phyloP scores from a whole-genome alignment of 306 rosid species.

The Castanea mollissima region DNA sequence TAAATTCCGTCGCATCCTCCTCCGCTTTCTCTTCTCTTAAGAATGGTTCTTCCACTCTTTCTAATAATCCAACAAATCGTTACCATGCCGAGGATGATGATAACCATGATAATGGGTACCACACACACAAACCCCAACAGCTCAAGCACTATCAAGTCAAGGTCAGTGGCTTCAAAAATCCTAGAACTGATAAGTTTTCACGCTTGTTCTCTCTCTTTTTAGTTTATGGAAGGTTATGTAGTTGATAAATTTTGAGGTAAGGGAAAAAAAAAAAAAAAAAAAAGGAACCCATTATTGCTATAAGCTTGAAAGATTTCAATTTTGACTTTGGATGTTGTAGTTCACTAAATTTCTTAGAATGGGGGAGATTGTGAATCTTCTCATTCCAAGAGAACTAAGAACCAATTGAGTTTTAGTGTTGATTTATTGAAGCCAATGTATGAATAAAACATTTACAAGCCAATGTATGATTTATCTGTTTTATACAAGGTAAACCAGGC shows the following conservation, averaged over 20 bases:
- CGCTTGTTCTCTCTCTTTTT: neutral
- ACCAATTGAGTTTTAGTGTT: too few species aligned
- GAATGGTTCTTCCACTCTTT: conserved; percentile 33
- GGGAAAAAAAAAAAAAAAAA: neutral
- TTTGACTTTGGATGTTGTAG: neutral
- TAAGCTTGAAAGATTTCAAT: neutral
- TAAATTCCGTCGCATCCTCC: conserved; percentile 56
- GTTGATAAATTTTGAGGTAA: neutral
- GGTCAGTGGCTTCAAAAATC: conserved; percentile 39
- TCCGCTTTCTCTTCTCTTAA: conserved; percentile 42
- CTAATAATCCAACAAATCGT: conserved; percentile 5
- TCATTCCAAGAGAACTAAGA: neutral
- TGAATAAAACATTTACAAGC: neutral
- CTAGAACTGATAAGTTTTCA: neutral
- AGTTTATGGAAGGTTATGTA: neutral
- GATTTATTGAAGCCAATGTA: too few species aligned
- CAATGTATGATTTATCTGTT: too few species aligned
- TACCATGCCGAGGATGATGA: neutral
- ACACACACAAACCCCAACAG: conserved; percentile 39
- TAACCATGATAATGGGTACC: conserved; percentile 5
- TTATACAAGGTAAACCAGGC: neutral
- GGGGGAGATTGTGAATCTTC: too few species aligned
- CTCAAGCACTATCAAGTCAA: conserved; percentile 81
- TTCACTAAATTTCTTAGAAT: neutral
- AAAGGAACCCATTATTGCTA: neutral